phyloP scores from a whole-genome alignment of 106 monocot species.

The Cymbidium sinense region DNA sequence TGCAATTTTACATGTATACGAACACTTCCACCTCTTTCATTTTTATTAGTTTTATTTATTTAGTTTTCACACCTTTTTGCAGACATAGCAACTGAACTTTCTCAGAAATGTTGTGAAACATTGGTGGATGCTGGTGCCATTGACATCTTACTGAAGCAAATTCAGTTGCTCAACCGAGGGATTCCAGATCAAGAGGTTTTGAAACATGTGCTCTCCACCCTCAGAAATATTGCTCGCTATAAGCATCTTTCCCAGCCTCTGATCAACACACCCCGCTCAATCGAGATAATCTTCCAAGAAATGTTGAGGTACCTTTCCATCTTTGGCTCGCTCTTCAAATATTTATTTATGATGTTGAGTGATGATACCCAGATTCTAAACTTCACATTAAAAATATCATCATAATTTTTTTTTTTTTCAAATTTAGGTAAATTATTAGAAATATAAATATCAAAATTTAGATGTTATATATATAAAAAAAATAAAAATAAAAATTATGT shows the following conservation, averaged over 20 bases:
- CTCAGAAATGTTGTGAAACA: constrained; percentile 44
- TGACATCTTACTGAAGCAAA: constrained; percentile 40
- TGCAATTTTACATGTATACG: background rate
- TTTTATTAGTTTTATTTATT: no score
- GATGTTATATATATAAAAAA: no score
- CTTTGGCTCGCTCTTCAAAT: no score
- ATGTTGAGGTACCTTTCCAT: constrained; percentile 33
- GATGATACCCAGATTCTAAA: no score
- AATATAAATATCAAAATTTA: background rate
- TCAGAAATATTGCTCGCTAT: constrained; percentile 40
- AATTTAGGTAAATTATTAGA: background rate
- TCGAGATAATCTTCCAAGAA: constrained; percentile 47
- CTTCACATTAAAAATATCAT: no score
- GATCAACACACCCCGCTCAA: constrained; percentile 18
- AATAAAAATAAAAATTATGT: background rate
- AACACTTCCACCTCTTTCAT: background rate
- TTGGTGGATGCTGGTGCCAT: constrained; percentile 47
- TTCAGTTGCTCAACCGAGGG: constrained; percentile 40
- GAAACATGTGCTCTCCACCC: constrained; percentile 39
- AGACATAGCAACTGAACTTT: constrained; percentile 46
- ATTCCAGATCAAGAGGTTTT: constrained; percentile 50
- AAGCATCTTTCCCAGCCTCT: constrained; percentile 19
- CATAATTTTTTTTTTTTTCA: no score
- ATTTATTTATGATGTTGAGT: no score
- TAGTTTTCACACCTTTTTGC: background rate